Evolutionary conservation across 139 green algal species (phyloP).

Genomic region (Spirogloea muscicola): DNA sequence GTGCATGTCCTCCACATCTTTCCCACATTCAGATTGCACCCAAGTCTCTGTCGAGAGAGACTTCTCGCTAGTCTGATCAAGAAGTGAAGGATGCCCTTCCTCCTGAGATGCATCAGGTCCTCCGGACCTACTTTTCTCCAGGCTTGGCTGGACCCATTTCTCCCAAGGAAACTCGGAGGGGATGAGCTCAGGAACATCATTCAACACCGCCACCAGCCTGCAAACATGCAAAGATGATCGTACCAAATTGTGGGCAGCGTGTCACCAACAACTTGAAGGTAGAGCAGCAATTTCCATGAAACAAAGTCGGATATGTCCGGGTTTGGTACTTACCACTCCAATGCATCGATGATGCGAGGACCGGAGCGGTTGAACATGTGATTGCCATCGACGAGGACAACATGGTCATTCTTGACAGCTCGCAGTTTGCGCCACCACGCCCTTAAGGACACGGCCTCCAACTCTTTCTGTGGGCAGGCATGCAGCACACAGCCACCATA

Average conservation of each 20-base stretch:
- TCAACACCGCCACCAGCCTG: constrained; percentile 66
- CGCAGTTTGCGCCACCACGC: constrained; percentile 57
- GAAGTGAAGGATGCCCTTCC: too few species aligned
- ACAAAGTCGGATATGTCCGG: too few species aligned
- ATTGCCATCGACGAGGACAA: constrained; percentile 81
- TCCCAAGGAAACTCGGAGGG: constrained; percentile 65
- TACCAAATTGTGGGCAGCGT: too few species aligned
- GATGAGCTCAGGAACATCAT: constrained; percentile 53
- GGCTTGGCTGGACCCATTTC: not conserved
- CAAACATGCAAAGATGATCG: not conserved
- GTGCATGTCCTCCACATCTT: too few species aligned
- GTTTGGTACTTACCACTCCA: constrained; percentile 74
- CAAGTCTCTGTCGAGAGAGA: too few species aligned
- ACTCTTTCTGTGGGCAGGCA: constrained; percentile 45
- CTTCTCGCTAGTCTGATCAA: too few species aligned
- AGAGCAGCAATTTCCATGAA: too few species aligned
- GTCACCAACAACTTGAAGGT: too few species aligned
- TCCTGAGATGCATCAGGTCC: too few species aligned
- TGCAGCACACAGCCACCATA: too few species aligned
- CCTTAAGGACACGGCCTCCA: constrained; percentile 19
- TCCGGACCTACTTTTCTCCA: too few species aligned
- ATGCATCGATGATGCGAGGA: constrained; percentile 71
- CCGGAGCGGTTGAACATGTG: constrained; percentile 79
- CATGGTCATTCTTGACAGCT: constrained; percentile 63
- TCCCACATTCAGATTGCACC: too few species aligned